These are phyloP conservation scores for Boletus reticuloceps DNA, from an alignment of 768 basidiomycete species.

Conservation along the genomic window DNA sequence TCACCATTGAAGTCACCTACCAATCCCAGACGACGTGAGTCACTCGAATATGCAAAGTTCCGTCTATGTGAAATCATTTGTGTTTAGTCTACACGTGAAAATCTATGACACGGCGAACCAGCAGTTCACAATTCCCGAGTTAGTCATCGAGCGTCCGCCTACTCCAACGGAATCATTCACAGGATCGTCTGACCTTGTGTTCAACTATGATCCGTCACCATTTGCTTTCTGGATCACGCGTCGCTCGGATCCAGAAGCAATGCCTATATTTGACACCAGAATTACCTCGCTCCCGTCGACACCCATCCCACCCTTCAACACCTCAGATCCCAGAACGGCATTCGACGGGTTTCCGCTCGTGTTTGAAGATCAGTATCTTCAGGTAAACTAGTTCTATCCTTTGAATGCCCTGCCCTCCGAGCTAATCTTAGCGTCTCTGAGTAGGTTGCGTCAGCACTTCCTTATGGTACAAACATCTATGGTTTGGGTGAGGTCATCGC, in stretches of 20 bases:
- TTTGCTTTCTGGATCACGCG: constrained; percentile 84
- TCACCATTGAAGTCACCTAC: constrained; percentile 67
- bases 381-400: constrained; percentile 36
- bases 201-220: constrained; percentile 61
- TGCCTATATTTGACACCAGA: constrained; percentile 72
- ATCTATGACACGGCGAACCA: constrained; percentile 57
- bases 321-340: constrained; percentile 49
- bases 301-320: constrained; percentile 54
- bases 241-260: constrained; percentile 49
- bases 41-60: neutral
- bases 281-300: constrained; percentile 56
- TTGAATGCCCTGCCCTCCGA: neutral
- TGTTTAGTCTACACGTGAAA: constrained; percentile 59
- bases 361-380: constrained; percentile 79
- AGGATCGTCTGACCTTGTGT: constrained; percentile 57
- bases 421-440: neutral
- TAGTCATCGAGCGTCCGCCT: constrained; percentile 44
- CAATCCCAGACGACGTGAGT: constrained; percentile 52
- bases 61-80: neutral
- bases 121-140: constrained; percentile 67
- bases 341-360: constrained; percentile 67
- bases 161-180: constrained; percentile 34
- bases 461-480: constrained; percentile 68
- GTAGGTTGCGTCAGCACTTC: constrained; percentile 64
- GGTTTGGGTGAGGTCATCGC: constrained; percentile 74